Percentiles rank a stretch among this genome's conserved stretches.
Conservation (phyloP, 192 early-diverging fungal species). For the Gigaspora rosea region DNA sequence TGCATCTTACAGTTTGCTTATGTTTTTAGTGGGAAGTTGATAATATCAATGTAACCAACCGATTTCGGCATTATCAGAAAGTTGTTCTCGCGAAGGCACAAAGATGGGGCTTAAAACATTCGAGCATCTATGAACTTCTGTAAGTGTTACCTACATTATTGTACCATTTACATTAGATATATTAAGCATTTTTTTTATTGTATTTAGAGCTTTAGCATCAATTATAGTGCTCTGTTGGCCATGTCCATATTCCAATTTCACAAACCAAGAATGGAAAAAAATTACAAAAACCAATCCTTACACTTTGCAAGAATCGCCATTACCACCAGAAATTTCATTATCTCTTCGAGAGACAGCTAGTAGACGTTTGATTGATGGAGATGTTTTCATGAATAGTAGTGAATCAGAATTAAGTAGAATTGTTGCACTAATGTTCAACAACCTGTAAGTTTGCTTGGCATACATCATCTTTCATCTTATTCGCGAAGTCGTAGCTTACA, state of each 20-base stretch:
- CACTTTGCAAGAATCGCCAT: constrained; percentile 28
- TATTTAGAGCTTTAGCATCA: constrained; percentile 36
- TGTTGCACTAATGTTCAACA: constrained; percentile 30
- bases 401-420: constrained; percentile 25
- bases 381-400: constrained; percentile 34
- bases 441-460: constrained; percentile 33
- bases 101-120: constrained; percentile 2
- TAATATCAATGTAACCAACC: neutral
- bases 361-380: constrained; percentile 27
- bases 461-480: constrained; percentile 18
- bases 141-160: constrained; percentile 16
- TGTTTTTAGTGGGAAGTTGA: constrained; percentile 24
- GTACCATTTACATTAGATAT: constrained; percentile 21
- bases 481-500: constrained; percentile 21
- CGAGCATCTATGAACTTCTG: constrained; percentile 7
- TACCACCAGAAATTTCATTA: constrained; percentile 29
- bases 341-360: constrained; percentile 27
- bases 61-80: constrained; percentile 25
- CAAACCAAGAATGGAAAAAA: constrained; percentile 32
- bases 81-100: neutral
- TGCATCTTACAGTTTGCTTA: constrained; percentile 11
- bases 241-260: constrained; percentile 32
- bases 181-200: constrained; percentile 22
- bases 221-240: constrained; percentile 34
- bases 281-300: constrained; percentile 32